These are phyloP conservation scores for Endoconidiophora laricicola DNA, from an alignment of 2,329 filamentous ascomycete species.

Conservation along the genomic window DNA sequence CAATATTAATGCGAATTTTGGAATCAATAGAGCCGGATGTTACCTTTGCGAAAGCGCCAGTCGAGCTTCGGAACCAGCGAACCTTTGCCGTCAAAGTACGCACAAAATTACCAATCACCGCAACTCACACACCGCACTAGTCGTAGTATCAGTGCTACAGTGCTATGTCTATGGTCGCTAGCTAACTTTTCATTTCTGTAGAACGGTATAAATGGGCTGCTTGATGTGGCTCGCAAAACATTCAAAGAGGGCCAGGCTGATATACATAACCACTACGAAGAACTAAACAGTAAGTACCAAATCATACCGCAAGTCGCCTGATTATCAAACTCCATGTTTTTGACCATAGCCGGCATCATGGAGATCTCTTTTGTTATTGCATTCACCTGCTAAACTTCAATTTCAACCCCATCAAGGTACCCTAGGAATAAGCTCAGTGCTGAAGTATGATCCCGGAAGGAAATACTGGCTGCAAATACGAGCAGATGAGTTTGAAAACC, in stretches of 20 bases:
- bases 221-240: constrained; percentile 75
- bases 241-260: constrained; percentile 81
- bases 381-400: not conserved
- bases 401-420: constrained; percentile 25
- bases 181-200: constrained; percentile 18
- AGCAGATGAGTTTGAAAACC: constrained; percentile 43
- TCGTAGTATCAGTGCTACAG: not conserved
- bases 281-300: constrained; percentile 40
- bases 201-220: constrained; percentile 66
- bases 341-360: no score
- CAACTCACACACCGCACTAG: not conserved
- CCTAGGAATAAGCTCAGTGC: constrained; percentile 41
- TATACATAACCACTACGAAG: constrained; percentile 51
- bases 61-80: constrained; percentile 79
- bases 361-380: no score
- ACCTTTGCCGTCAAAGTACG: constrained; percentile 69
- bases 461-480: constrained; percentile 64
- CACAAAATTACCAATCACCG: not conserved
- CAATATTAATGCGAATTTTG: constrained; percentile 48
- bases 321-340: no score
- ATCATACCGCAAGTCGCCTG: not conserved
- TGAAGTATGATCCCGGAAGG: constrained; percentile 62
- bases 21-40: constrained; percentile 66
- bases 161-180: not conserved
- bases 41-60: constrained; percentile 55